These are phyloP conservation scores for Primulina huaijiensis DNA, from an alignment of 257 asterid species.

Conservation along the genomic window DNA sequence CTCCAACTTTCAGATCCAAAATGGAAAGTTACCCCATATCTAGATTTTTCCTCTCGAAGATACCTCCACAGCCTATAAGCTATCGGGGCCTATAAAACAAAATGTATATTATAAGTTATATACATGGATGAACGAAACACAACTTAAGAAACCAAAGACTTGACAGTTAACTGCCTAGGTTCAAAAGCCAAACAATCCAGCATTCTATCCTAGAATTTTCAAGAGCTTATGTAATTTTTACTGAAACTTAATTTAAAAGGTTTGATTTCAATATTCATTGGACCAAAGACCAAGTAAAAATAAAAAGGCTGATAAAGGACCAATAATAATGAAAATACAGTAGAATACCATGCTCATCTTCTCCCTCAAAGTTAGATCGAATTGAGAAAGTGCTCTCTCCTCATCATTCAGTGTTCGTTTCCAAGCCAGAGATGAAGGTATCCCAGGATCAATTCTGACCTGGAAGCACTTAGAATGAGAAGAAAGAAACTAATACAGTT, in stretches of 20 bases:
- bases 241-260: neutral
- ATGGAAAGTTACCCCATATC: conserved; percentile 35
- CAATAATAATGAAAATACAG: conserved; percentile 25
- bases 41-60: conserved; percentile 51
- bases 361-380: conserved; percentile 63
- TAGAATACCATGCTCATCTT: conserved; percentile 58
- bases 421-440: conserved; percentile 82
- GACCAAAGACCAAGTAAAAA: conserved; percentile 16
- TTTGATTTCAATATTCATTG: conserved; percentile 8
- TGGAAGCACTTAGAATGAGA: conserved; percentile 31
- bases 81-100: conserved; percentile 70
- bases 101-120: conserved; percentile 11
- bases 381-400: conserved; percentile 58
- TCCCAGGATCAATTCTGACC: conserved; percentile 58
- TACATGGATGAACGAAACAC: conserved; percentile 2
- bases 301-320: conserved; percentile 15
- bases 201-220: conserved; percentile 13
- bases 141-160: conserved; percentile 20
- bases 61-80: conserved; percentile 80
- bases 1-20: conserved; percentile 26
- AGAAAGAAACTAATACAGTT: conserved; percentile 8
- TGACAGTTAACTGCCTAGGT: neutral
- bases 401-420: conserved; percentile 58
- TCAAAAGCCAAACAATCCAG: conserved; percentile 1
- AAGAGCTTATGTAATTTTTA: conserved; percentile 6